Conservation (phyloP, 805 yeast species). For the Ogataea wickerhamii region DNA sequence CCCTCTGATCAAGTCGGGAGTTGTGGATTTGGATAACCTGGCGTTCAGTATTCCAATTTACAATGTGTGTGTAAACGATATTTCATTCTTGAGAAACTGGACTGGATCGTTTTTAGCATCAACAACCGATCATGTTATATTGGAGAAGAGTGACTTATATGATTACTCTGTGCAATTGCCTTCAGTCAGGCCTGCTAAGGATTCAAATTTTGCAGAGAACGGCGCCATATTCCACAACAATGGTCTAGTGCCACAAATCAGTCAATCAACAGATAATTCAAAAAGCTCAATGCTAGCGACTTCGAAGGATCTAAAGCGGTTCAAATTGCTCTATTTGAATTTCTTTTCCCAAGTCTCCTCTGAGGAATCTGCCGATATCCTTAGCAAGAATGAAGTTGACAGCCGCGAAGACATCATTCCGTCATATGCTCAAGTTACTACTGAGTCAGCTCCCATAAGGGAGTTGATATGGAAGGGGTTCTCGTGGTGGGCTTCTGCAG, state of each 20-base stretch:
- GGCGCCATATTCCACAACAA: slow-evolving; percentile 8
- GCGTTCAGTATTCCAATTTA: slow-evolving; percentile 50
- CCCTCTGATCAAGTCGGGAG: slow-evolving; percentile 27
- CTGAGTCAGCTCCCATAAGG: slow-evolving; percentile 51
- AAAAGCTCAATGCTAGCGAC: slow-evolving; percentile 26
- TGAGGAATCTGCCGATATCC: slow-evolving; percentile 2
- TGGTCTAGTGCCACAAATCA: slow-evolving; percentile 19
- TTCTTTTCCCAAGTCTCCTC: slow-evolving; percentile 7
- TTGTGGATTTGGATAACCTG: slow-evolving; percentile 15
- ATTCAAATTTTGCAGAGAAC: background rate
- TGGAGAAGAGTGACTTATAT: slow-evolving; percentile 49
- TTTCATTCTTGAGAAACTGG: slow-evolving; percentile 32
- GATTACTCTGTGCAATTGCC: slow-evolving; percentile 40
- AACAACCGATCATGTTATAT: slow-evolving; percentile 63
- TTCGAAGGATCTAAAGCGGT: slow-evolving; percentile 37
- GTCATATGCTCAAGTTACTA: slow-evolving; percentile 19
- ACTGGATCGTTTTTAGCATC: slow-evolving; percentile 49
- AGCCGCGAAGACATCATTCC: slow-evolving; percentile 15
- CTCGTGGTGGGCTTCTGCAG: slow-evolving; percentile 88
- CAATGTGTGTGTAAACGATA: slow-evolving; percentile 60
- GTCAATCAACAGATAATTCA: slow-evolving; percentile 10
- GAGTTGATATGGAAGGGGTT: slow-evolving; percentile 66
- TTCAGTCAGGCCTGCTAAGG: slow-evolving; percentile 2
- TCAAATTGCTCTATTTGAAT: slow-evolving; percentile 27
- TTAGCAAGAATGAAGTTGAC: slow-evolving; percentile 8